These are phyloP conservation scores for Eutrema yunnanense DNA, from an alignment of 345 rosid genomes.

Conservation along the genomic window DNA sequence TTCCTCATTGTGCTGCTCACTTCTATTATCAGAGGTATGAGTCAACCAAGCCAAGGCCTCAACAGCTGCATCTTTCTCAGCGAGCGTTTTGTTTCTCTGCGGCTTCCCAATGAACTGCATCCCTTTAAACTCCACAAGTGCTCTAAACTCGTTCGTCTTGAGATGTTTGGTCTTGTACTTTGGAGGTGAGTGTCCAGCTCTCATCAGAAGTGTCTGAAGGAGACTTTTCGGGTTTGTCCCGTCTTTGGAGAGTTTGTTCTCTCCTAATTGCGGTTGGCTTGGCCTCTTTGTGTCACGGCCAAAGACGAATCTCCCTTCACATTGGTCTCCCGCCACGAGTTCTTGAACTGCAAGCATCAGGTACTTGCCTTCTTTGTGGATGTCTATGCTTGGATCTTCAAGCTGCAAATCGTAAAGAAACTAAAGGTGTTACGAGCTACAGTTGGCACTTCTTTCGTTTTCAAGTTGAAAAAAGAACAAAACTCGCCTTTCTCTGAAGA, in stretches of 20 bases:
- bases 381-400: conserved; percentile 62
- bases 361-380: conserved; percentile 85
- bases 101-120: conserved; percentile 99
- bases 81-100: conserved; percentile 80
- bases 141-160: conserved; percentile 86
- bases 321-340: conserved; percentile 83
- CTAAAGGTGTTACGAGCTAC: not conserved
- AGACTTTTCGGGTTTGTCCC: conserved; percentile 95
- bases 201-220: conserved; percentile 84
- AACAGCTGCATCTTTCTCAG: conserved; percentile 94
- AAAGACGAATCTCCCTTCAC: conserved; percentile 95
- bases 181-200: conserved; percentile 98
- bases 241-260: conserved; percentile 56
- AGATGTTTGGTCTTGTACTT: conserved; percentile 93
- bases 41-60: conserved; percentile 98
- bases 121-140: conserved; percentile 91
- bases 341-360: conserved; percentile 89
- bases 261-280: conserved; percentile 38
- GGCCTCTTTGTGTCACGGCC: conserved; percentile 74
- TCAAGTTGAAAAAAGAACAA: not conserved
- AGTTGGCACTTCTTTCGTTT: not conserved
- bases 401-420: conserved; percentile 43
- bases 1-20: conserved; percentile 27
- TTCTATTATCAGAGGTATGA: conserved; percentile 53
- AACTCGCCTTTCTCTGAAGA: conserved; percentile 57